Evolutionary conservation across 208 protist genomes (phyloP), one percentile per base, ranked within the genome.

Genomic region (Acanthamoeba triangularis): DNA sequence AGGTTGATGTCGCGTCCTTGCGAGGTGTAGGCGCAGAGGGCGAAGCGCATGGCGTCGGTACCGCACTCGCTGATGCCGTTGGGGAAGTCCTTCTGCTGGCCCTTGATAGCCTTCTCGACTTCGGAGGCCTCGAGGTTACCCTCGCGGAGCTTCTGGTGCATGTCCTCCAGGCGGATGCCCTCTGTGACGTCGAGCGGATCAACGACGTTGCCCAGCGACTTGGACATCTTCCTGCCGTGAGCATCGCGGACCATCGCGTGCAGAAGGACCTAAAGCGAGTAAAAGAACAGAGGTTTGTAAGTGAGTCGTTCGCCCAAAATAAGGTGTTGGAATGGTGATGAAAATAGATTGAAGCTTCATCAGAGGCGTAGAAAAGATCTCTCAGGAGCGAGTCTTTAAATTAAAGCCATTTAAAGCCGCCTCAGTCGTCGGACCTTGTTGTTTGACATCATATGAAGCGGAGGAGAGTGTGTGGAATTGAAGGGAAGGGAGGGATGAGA

Each of bases 191-290:
- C 99, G 63, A 99, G 96, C 23, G 99, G 99, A 96, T 99, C 99
- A 95, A 99, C 99, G 67, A 99, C 99, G 98, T 99, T 99, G 84
- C 99, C 99, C 67, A 99, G 98, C 56, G 98, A 99, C 98, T 99
- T 99, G 85, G 98, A 99, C 99, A 99, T 99, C 98, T 99, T 99
- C 90, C 99, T 97, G 30, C 99, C 99, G 56, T 99, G 98, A 91
- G 99, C 99, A 96, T 99, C 99, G 90, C 99, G 98, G 84, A 99
- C 94, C 98, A 99, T 99, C 59, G 99, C 98, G 97, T 99, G 99
- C 37, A 99, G 96, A 91, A 99, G 99, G 35, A 99, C 97, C 44
- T 98, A 52, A 1, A 41, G 87, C 0, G 13, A n/a, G 49, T 10
- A 41, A 30, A 7, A 85, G 20, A 67, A 2, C 23, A 11, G 23